Percentiles rank a stretch among this genome's conserved stretches.
phyloP scores from a whole-genome alignment of 1,284 basidiomycete genomes.

The Volvariella volvacea region DNA sequence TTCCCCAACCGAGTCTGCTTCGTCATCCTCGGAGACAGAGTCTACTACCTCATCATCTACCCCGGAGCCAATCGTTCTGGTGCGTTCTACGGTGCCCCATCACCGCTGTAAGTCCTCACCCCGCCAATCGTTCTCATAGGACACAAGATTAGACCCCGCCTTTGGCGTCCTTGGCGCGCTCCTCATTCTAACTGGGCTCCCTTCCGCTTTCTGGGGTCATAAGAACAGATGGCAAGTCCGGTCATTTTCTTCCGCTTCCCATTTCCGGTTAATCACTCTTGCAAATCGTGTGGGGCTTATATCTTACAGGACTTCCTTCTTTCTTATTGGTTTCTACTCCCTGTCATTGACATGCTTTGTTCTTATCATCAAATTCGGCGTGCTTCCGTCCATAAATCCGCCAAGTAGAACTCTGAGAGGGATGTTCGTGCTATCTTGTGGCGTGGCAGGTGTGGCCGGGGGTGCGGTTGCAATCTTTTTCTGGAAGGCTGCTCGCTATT shows the following conservation, averaged over 20 bases:
- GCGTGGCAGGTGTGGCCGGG: conserved; percentile 77
- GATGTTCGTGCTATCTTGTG: conserved; percentile 81
- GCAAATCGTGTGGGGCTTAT: conserved; percentile 10
- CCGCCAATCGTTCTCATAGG: conserved; percentile 20
- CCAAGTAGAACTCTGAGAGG: conserved; percentile 77
- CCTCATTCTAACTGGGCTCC: conserved; percentile 84
- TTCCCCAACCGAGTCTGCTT: conserved; percentile 28
- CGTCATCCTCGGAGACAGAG: conserved; percentile 33
- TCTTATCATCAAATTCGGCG: conserved; percentile 87
- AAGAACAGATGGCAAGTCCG: conserved; percentile 79
- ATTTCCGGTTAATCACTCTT: conserved; percentile 3
- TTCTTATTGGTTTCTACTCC: conserved; percentile 87
- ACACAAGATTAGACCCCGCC: conserved; percentile 78
- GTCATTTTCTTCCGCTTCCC: conserved; percentile 10
- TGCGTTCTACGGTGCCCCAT: conserved; percentile 12
- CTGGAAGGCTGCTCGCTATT: conserved; percentile 81
- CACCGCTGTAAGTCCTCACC: not conserved
- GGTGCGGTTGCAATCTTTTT: conserved; percentile 86
- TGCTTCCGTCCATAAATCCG: conserved; percentile 74
- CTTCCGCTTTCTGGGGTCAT: conserved; percentile 86
- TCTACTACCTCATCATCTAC: conserved; percentile 42
- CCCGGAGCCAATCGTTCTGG: conserved; percentile 48
- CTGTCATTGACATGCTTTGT: conserved; percentile 81
- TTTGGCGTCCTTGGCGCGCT: conserved; percentile 87
- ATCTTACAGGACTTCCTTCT: conserved; percentile 79